Conservation (phyloP, 2,329 filamentous ascomycete species). For the Bipolaris sorokiniana region DNA sequence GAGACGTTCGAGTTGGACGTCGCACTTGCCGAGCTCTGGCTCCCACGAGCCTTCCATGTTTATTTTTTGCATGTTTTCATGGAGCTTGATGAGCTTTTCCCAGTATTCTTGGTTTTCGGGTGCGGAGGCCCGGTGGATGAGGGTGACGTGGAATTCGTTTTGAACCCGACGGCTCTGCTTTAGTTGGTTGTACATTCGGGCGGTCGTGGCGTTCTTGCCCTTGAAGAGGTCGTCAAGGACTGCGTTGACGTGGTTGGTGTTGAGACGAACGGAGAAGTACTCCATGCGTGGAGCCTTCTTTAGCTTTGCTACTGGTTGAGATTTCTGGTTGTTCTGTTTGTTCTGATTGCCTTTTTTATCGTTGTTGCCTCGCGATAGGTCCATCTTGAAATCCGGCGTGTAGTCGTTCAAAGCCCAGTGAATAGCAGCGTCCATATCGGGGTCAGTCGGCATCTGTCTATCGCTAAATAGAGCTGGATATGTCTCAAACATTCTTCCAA, state of each 20-base stretch:
- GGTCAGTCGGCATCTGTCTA: constrained; percentile 67
- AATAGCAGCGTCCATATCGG: constrained; percentile 82
- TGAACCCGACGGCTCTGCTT: constrained; percentile 78
- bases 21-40: constrained; percentile 67
- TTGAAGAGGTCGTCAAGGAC: constrained; percentile 75
- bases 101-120: constrained; percentile 72
- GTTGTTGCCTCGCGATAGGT: constrained; percentile 63
- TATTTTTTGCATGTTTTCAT: constrained; percentile 46
- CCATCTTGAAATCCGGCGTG: constrained; percentile 75
- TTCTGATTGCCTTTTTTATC: constrained; percentile 27
- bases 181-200: constrained; percentile 77
- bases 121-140: constrained; percentile 78
- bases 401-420: constrained; percentile 77
- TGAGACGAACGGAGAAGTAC: constrained; percentile 68
- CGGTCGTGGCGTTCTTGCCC: constrained; percentile 58
- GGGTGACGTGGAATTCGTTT: constrained; percentile 87
- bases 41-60: constrained; percentile 52
- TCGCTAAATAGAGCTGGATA: constrained; percentile 76
- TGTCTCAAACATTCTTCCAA: constrained; percentile 72
- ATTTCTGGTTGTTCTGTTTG: constrained; percentile 26
- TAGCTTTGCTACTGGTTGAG: constrained; percentile 50
- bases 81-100: constrained; percentile 71
- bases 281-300: constrained; percentile 62
- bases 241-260: constrained; percentile 57
- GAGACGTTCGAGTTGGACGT: constrained; percentile 68